These are phyloP conservation scores for Ceratobasidium sp. DNA, from an alignment of 1,284 basidiomycete genomes.

Conservation along the genomic window DNA sequence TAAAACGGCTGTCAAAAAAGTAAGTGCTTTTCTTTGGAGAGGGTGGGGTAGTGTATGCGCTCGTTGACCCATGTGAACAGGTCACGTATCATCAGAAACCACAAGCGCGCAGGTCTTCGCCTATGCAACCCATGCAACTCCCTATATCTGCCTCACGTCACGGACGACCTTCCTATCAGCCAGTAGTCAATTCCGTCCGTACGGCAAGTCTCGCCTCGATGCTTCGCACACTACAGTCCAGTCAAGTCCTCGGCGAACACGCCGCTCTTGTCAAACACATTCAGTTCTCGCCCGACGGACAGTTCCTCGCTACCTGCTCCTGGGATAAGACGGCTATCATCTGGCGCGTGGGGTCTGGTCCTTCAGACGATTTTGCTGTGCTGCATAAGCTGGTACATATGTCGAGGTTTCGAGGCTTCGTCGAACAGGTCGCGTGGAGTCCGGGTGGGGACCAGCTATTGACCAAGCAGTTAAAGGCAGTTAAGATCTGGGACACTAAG, in stretches of 20 bases:
- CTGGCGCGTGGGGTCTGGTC: constrained; percentile 29
- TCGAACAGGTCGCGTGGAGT: constrained; percentile 40
- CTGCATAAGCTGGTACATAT: constrained; percentile 29
- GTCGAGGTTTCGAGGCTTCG: constrained; percentile 23
- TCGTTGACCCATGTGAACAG: too few relatives aligned
- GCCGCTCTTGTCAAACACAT: constrained; percentile 33
- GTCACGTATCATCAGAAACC: too few relatives aligned
- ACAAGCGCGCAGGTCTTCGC: too few relatives aligned
- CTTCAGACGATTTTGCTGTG: constrained; percentile 1
- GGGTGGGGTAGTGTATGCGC: too few relatives aligned
- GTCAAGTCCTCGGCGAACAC: constrained; percentile 18
- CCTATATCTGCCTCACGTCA: not conserved
- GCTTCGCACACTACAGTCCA: constrained; percentile 30
- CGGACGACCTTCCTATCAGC: not conserved
- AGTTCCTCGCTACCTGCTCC: constrained; percentile 37
- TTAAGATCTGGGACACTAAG: constrained; percentile 41
- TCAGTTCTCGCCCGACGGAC: constrained; percentile 43
- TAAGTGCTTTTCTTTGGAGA: not conserved
- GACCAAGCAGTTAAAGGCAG: constrained; percentile 19
- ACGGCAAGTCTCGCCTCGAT: constrained; percentile 12
- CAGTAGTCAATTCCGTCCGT: not conserved
- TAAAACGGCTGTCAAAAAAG: constrained; percentile 12
- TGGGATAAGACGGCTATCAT: constrained; percentile 38
- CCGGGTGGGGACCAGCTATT: constrained; percentile 26
- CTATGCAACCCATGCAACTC: too few relatives aligned